Conservation (phyloP, 805 yeast genomes). For the Metschnikowia koreensis region DNA sequence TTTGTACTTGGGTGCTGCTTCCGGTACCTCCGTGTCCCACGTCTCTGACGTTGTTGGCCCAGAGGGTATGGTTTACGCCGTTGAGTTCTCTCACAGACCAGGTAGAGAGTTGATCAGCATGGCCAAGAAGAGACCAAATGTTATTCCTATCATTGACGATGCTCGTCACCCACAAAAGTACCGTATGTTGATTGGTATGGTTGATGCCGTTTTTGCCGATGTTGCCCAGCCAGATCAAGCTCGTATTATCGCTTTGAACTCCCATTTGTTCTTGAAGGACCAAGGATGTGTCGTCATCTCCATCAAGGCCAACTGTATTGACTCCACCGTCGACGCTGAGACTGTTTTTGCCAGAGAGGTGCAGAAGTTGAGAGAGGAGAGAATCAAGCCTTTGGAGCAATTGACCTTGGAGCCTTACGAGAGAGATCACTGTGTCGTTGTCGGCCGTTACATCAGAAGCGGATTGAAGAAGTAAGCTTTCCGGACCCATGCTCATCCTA, state of each 20-base stretch:
- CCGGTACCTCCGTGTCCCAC: constrained; percentile 98
- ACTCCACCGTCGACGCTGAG: constrained; percentile 98
- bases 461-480: constrained; percentile 53
- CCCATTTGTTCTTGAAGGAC: constrained; percentile 97
- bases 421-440: constrained; percentile 99
- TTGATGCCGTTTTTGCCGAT: constrained; percentile 97
- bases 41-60: constrained; percentile 99
- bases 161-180: constrained; percentile 99
- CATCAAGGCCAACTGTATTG: constrained; percentile 99
- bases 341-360: constrained; percentile 99
- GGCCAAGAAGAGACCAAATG: constrained; percentile 99
- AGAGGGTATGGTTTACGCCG: constrained; percentile 98
- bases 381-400: constrained; percentile 97
- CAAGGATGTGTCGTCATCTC: constrained; percentile 98
- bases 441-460: constrained; percentile 94
- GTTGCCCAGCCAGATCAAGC: constrained; percentile 99
- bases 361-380: constrained; percentile 97
- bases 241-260: constrained; percentile 97
- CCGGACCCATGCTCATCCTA: not conserved
- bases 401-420: constrained; percentile 98
- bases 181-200: constrained; percentile 99
- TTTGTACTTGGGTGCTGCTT: constrained; percentile 96
- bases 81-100: constrained; percentile 99
- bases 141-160: constrained; percentile 97
- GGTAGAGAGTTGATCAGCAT: constrained; percentile 98